phyloP scores from a whole-genome alignment of 768 basidiomycete genomes.

The Termitomyces sp. region DNA sequence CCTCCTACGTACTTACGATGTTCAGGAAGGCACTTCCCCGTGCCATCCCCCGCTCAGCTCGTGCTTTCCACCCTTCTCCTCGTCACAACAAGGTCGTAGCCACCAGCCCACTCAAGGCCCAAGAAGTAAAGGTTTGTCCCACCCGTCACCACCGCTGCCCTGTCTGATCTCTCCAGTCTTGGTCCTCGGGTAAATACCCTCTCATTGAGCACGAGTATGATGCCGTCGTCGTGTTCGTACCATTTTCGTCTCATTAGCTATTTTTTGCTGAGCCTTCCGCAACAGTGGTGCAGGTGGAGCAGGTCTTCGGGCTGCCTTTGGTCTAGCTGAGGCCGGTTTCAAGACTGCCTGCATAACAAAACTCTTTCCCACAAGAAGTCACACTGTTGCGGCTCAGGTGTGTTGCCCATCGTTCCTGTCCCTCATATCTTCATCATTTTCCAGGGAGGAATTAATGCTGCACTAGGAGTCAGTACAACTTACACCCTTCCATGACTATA shows the following conservation, averaged over 20 bases:
- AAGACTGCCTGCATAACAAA: constrained; percentile 99
- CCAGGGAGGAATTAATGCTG: constrained; percentile 97
- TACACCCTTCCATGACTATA: constrained; percentile 1
- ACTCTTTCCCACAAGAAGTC: constrained; percentile 96
- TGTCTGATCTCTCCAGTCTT: constrained; percentile 42
- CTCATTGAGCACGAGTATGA: constrained; percentile 99
- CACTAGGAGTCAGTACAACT: constrained; percentile 67
- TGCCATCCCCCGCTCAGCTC: constrained; percentile 42
- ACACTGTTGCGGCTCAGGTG: constrained; percentile 97
- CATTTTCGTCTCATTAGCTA: neutral
- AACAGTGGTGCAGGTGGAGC: constrained; percentile 94
- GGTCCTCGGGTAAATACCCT: constrained; percentile 87
- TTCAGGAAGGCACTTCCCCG: constrained; percentile 59
- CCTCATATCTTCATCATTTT: constrained; percentile 11
- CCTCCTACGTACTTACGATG: constrained; percentile 38
- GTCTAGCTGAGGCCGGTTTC: constrained; percentile 96
- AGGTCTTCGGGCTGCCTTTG: constrained; percentile 96
- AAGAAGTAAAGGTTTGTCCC: constrained; percentile 68
- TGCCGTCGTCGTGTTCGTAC: constrained; percentile 94
- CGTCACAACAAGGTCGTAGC: constrained; percentile 57
- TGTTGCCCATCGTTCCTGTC: constrained; percentile 13
- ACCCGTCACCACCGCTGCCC: constrained; percentile 6
- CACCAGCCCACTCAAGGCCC: constrained; percentile 72
- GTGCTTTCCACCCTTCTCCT: constrained; percentile 65
- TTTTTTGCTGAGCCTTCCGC: neutral